Evolutionary conservation across 1,284 basidiomycete species (phyloP).

Genomic region (Exobasidium rhododendri): DNA sequence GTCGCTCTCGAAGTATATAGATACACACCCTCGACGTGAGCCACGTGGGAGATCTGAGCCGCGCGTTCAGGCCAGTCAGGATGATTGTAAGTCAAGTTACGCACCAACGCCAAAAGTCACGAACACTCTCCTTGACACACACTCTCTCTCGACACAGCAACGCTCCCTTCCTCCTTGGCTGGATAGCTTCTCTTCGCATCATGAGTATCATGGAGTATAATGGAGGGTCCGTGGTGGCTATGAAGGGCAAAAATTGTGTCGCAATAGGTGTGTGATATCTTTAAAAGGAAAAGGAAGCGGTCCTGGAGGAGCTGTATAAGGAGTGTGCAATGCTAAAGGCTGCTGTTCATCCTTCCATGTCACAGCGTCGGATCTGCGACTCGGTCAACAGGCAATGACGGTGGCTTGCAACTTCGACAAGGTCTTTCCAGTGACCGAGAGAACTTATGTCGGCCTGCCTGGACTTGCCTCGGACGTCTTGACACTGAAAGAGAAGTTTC

Average conservation of each 20-base stretch:
- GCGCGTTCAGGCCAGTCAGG: background rate
- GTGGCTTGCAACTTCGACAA: slow-evolving; percentile 92
- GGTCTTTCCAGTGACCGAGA: slow-evolving; percentile 91
- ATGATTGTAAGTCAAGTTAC: too few species aligned
- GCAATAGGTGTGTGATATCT: slow-evolving; percentile 64
- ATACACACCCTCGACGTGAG: too few species aligned
- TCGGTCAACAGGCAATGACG: slow-evolving; percentile 84
- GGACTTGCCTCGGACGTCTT: slow-evolving; percentile 90
- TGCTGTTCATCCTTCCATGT: background rate
- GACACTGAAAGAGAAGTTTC: slow-evolving; percentile 66
- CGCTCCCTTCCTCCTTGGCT: too few species aligned
- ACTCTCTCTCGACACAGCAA: too few species aligned
- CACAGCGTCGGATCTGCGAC: slow-evolving; percentile 78
- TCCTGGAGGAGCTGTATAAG: background rate
- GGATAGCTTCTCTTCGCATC: too few species aligned
- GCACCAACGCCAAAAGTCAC: too few species aligned
- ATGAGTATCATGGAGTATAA: slow-evolving; percentile 66
- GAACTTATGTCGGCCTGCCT: slow-evolving; percentile 85
- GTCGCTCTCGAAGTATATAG: too few species aligned
- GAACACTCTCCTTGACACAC: too few species aligned
- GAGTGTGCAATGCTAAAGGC: background rate
- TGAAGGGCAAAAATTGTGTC: slow-evolving; percentile 98
- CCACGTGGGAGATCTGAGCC: background rate
- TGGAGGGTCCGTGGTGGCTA: slow-evolving; percentile 96
- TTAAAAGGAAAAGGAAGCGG: background rate